These are phyloP conservation scores for Pythium aphanidermatum DNA, from an alignment of 352 stramenopile genomes.

Conservation along the genomic window DNA sequence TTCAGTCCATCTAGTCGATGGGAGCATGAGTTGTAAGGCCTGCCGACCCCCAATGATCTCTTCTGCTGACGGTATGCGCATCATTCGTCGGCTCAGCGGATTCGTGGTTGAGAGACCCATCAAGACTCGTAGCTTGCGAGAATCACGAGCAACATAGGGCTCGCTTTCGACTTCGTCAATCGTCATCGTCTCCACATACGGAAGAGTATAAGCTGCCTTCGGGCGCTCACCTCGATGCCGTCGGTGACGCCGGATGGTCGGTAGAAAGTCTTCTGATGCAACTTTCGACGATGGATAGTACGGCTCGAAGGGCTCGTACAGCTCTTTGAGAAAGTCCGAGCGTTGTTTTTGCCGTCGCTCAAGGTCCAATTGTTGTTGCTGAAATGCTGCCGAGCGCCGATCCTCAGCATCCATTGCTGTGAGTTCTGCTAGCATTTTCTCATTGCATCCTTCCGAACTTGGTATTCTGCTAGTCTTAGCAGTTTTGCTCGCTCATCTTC, in stretches of 20 bases:
- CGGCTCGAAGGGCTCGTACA: constrained; percentile 53
- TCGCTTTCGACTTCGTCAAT: constrained; percentile 20
- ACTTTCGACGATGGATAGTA: constrained; percentile 37
- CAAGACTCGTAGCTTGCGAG: constrained; percentile 16
- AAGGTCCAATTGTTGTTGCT: constrained; percentile 21
- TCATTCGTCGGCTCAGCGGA: constrained; percentile 9
- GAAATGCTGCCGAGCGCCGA: constrained; percentile 23
- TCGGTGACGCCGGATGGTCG: constrained; percentile 33
- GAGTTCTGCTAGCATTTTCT: constrained; percentile 37
- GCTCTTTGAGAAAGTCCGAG: constrained; percentile 29
- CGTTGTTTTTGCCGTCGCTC: constrained; percentile 25
- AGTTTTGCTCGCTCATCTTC: constrained; percentile 33
- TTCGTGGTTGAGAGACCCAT: constrained; percentile 16
- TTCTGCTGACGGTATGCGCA: constrained; percentile 17
- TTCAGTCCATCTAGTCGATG: constrained; percentile 8
- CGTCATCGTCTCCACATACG: constrained; percentile 10
- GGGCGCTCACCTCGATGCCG: constrained; percentile 1
- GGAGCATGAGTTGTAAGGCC: constrained; percentile 10
- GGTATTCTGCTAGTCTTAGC: constrained; percentile 24
- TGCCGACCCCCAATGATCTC: constrained; percentile 21
- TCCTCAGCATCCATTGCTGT: constrained; percentile 49
- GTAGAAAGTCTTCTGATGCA: constrained; percentile 44
- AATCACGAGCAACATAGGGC: constrained; percentile 20
- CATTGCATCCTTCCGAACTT: constrained; percentile 24
- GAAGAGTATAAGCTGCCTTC: constrained; percentile 7